Percentiles rank a stretch among this genome's conserved stretches.
Evolutionary conservation across 2,329 filamentous ascomycete species (phyloP).

Genomic region (Plectosphaerella cucumerina): DNA sequence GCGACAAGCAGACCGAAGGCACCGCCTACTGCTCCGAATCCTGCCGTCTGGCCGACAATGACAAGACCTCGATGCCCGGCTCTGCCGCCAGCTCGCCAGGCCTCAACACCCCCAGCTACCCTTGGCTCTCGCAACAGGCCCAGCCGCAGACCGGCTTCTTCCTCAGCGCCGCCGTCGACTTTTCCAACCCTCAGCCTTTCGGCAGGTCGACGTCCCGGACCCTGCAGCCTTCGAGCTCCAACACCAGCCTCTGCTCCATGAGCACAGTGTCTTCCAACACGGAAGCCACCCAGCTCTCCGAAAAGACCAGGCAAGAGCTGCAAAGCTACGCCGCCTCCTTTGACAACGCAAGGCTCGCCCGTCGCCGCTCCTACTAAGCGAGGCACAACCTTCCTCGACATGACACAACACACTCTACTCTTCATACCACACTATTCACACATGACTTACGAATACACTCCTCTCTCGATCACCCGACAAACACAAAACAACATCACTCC

Average conservation of each 20-base stretch:
- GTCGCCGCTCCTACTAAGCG: slow-evolving; percentile 51
- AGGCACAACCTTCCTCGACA: slow-evolving; percentile 11
- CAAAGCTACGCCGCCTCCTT: slow-evolving; percentile 85
- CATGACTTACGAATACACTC: slow-evolving; percentile 14
- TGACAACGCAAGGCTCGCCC: slow-evolving; percentile 68
- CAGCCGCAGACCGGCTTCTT: slow-evolving; percentile 47
- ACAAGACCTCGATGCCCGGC: slow-evolving; percentile 59
- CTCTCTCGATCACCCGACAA: slow-evolving; percentile 14
- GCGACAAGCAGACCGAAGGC: slow-evolving; percentile 81
- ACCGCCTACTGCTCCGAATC: slow-evolving; percentile 89
- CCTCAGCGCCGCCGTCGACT: slow-evolving; percentile 73
- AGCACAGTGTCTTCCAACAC: slow-evolving; percentile 53
- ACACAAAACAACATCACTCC: slow-evolving; percentile 10
- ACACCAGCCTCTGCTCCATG: slow-evolving; percentile 79
- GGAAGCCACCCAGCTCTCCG: slow-evolving; percentile 59
- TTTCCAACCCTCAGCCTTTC: slow-evolving; percentile 59
- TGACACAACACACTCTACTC: slow-evolving; percentile 10
- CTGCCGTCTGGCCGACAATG: slow-evolving; percentile 83
- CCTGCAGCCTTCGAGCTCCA: slow-evolving; percentile 71
- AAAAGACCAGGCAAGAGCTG: slow-evolving; percentile 74
- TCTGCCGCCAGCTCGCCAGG: slow-evolving; percentile 56
- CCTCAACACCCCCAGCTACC: slow-evolving; percentile 45
- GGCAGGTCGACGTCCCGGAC: slow-evolving; percentile 28
- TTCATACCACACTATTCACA: slow-evolving; percentile 9
- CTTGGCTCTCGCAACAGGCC: slow-evolving; percentile 37